A percentile compares a stretch with the other conserved stretches of the same genome.
Conservation (phyloP, 2,329 filamentous ascomycete genomes). For the Fusarium siculi region DNA sequence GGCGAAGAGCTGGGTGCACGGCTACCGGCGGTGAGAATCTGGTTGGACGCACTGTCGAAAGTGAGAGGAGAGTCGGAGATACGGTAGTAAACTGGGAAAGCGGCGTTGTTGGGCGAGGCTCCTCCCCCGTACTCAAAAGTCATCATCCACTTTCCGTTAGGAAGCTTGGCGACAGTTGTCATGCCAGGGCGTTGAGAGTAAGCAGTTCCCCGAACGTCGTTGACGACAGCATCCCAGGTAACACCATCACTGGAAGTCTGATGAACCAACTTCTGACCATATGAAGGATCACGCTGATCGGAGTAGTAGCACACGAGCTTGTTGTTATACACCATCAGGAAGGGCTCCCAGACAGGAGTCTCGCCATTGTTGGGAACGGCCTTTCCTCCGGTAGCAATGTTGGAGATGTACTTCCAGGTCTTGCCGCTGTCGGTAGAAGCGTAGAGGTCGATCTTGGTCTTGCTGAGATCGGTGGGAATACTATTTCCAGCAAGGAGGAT, state of each 20-base stretch:
- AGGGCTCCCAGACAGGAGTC: conserved; percentile 24
- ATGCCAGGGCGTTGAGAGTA: conserved; percentile 17
- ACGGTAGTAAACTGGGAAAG: conserved; percentile 13
- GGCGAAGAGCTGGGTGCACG: not conserved
- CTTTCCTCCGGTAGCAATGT: conserved; percentile 15
- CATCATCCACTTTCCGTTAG: conserved; percentile 21
- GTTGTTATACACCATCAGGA: conserved; percentile 15
- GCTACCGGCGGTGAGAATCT: not conserved
- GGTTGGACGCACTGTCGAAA: not conserved
- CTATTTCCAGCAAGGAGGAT: conserved; percentile 21
- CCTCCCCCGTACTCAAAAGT: conserved; percentile 20
- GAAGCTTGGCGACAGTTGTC: conserved; percentile 14
- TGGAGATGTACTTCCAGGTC: conserved; percentile 23
- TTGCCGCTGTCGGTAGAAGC: conserved; percentile 7
- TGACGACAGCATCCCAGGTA: conserved; percentile 68
- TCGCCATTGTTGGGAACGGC: conserved; percentile 10
- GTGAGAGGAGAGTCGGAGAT: conserved; percentile 18
- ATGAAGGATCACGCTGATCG: conserved; percentile 4
- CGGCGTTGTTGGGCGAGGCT: not conserved
- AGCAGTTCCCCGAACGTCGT: conserved; percentile 64
- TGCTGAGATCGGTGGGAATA: not conserved
- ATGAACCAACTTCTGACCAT: conserved; percentile 61
- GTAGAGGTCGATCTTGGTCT: conserved; percentile 29
- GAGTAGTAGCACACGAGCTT: conserved; percentile 25
- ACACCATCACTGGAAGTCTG: conserved; percentile 68